phyloP scores from a whole-genome alignment of 148 eudicot genomes.

The Nyssa sinensis region DNA sequence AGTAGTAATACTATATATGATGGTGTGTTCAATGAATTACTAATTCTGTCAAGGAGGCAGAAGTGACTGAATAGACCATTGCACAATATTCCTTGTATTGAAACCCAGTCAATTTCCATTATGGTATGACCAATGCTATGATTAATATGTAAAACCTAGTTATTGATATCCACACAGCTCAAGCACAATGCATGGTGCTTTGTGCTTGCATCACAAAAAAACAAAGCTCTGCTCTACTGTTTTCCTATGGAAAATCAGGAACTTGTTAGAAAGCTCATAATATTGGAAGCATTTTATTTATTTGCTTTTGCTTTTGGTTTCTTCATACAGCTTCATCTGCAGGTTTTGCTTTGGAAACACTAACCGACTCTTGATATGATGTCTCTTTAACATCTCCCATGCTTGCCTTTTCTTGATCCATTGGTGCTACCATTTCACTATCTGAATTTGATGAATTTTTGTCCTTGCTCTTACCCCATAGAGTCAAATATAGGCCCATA shows the following conservation, averaged over 20 bases:
- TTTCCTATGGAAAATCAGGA: too few species aligned
- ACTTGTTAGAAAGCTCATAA: too few species aligned
- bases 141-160: background rate
- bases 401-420: slow-evolving; percentile 5
- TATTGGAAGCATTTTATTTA: too few species aligned
- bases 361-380: background rate
- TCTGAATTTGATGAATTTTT: slow-evolving; percentile 14
- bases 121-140: background rate
- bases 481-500: slow-evolving; percentile 38
- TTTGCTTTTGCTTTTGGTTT: too few species aligned
- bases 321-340: slow-evolving; percentile 6
- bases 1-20: too few species aligned
- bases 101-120: background rate
- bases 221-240: too few species aligned
- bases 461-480: slow-evolving; percentile 48
- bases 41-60: background rate
- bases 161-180: too few species aligned
- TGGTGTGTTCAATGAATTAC: background rate
- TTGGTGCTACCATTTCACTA: slow-evolving; percentile 7
- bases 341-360: slow-evolving; percentile 2
- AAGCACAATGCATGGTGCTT: too few species aligned
- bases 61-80: too few species aligned
- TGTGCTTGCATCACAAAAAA: too few species aligned
- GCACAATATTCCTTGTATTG: background rate
- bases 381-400: background rate